Evolutionary conservation across 139 green algal species (phyloP), one percentile per base, ranked within the genome.

Genomic region (Chlorella sorokiniana): DNA sequence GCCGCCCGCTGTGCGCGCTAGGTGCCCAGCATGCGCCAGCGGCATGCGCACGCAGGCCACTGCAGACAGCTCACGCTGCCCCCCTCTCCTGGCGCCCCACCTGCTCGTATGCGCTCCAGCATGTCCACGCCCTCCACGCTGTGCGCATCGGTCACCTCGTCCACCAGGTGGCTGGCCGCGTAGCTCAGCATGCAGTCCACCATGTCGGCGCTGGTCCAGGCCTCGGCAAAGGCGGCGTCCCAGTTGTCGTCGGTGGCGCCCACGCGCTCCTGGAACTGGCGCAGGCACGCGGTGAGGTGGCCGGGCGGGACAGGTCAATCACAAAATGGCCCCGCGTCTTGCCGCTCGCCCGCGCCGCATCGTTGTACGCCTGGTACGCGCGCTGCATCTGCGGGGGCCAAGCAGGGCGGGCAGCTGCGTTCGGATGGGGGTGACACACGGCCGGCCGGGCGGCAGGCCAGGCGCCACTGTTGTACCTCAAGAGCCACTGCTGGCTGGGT

Each of bases 161-260:
- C 69, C 78, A 95, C 88, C 45, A 98, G 87, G 41, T 91, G 79
- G 2, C 90, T 96, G 35, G 86, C 86, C 14, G 92, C 86, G 76
- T 92, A 96, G 41, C 77, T 93, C 61, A 97, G 85, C 61, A 98
- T 92, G 87, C 91, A 96, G 86, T 97, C 94, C 51, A 96, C 92
- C 81, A 96, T 86, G 84, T 97, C 94, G 2, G 87, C 85, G 11
- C 84, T 92, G n/a, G 85, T 89, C 94, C 94, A 97, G 1, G 84
- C 67, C 38, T 94, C 92, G 6, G 71, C 78, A 81, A 97, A 97
- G 3, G 85, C 62, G 0, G 93, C 88, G 64, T 97, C 93, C 94
- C 94, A 97, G 88, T 94, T 96, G 78, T 96, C 92, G 20, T 92
- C 86, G 31, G 48, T 88, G 42, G 85, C 87, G 33, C 82, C 75